Evolutionary conservation across 768 basidiomycete genomes (phyloP).

Genomic region (Trametes sanguinea): DNA sequence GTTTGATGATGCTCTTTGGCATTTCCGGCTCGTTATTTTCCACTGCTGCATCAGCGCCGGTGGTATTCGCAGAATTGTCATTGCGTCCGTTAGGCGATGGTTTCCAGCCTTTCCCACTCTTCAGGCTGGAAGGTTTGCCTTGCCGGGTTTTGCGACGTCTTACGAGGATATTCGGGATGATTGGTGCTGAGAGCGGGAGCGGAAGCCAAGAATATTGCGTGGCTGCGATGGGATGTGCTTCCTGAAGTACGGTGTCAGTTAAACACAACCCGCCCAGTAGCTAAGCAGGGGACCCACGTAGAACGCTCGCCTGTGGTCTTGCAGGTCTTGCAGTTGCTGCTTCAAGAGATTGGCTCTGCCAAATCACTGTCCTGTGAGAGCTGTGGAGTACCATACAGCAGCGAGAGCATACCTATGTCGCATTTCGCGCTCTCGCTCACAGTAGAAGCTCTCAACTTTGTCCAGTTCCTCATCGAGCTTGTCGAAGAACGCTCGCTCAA

Average conservation of each 20-base stretch:
- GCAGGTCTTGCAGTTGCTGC: conserved; percentile 73
- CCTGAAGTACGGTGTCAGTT: conserved; percentile 3
- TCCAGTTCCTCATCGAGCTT: conserved; percentile 77
- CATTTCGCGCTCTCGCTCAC: conserved; percentile 68
- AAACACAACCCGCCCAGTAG: too few relatives aligned
- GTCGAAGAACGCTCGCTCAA: conserved; percentile 73
- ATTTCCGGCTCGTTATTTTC: conserved; percentile 1
- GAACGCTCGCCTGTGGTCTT: conserved; percentile 62
- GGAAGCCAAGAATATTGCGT: conserved; percentile 15
- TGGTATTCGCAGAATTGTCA: not conserved
- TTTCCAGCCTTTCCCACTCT: not conserved
- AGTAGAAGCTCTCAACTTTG: conserved; percentile 85
- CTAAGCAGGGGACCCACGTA: conserved; percentile 43
- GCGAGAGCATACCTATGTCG: conserved; percentile 30
- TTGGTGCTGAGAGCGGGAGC: conserved; percentile 13
- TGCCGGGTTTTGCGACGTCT: conserved; percentile 8
- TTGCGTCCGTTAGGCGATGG: not conserved
- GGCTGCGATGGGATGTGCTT: conserved; percentile 18
- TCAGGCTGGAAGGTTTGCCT: not conserved
- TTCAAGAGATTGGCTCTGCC: conserved; percentile 44
- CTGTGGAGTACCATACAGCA: not conserved
- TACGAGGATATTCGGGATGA: conserved; percentile 11
- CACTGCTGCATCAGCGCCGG: not conserved
- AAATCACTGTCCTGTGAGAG: not conserved
- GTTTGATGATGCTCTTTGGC: not conserved